These are phyloP conservation scores for Collybiopsis confluens DNA, from an alignment of 768 basidiomycete species.

Conservation along the genomic window DNA sequence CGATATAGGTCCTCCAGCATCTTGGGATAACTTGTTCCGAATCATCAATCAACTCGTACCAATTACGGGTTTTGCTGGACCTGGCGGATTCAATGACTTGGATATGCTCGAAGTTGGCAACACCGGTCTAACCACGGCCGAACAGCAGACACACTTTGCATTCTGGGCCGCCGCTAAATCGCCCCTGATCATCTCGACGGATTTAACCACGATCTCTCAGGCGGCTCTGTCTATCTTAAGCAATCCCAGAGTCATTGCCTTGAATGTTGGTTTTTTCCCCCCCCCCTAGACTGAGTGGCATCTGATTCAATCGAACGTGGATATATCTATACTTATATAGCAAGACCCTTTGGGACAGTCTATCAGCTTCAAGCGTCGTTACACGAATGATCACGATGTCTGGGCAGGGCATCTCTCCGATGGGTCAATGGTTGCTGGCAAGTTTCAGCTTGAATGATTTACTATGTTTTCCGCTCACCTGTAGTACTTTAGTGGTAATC, in stretches of 20 bases:
- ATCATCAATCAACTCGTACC: conserved; percentile 52
- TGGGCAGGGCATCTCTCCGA: conserved; percentile 46
- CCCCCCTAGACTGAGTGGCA: conserved; percentile 10
- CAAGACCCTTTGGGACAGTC: conserved; percentile 44
- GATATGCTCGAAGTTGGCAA: conserved; percentile 55
- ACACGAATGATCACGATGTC: conserved; percentile 45
- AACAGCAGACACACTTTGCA: conserved; percentile 32
- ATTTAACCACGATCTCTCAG: conserved; percentile 30
- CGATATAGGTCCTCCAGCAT: conserved; percentile 42
- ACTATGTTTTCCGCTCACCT: background rate
- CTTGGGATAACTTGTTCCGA: conserved; percentile 43
- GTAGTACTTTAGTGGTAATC: conserved; percentile 32
- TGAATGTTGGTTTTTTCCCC: conserved; percentile 43
- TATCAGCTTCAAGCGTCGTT: conserved; percentile 40
- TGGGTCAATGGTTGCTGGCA: conserved; percentile 42
- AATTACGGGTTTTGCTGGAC: conserved; percentile 43
- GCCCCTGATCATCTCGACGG: conserved; percentile 41
- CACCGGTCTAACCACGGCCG: conserved; percentile 32
- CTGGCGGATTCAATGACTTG: conserved; percentile 45
- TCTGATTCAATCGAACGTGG: too few relatives aligned
- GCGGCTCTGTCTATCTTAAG: conserved; percentile 33
- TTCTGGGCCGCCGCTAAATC: conserved; percentile 54
- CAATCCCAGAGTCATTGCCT: conserved; percentile 37
- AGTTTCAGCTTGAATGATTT: conserved; percentile 12
- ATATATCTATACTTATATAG: too few relatives aligned